A percentile compares a stretch with the other conserved stretches of the same genome.
Conservation (phyloP, 805 yeast genomes). For the Saccharomycopsis amapae region DNA sequence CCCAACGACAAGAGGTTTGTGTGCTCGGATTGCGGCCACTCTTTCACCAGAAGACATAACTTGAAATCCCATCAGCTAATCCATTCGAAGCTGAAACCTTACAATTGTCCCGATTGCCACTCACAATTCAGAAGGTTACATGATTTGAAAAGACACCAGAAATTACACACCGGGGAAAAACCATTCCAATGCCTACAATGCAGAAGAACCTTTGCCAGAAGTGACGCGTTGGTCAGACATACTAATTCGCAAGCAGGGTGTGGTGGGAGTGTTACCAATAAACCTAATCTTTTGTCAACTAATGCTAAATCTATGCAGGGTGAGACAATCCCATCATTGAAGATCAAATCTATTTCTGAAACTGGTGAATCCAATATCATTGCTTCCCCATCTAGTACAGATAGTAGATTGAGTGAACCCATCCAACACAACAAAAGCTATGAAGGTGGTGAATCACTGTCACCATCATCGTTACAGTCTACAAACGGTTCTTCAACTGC, state of each 20-base stretch:
- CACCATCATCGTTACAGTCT: too few species aligned
- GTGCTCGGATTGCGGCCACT: slow-evolving; percentile 55
- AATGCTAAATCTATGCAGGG: not conserved
- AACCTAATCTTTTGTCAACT: not conserved
- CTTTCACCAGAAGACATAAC: slow-evolving; percentile 67
- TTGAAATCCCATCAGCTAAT: slow-evolving; percentile 65
- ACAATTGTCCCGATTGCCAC: slow-evolving; percentile 52
- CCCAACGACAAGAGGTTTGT: slow-evolving; percentile 20
- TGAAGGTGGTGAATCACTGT: too few species aligned
- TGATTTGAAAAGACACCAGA: slow-evolving; percentile 69
- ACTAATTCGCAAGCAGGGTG: slow-evolving; percentile 38
- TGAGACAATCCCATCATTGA: not conserved
- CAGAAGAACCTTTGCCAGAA: slow-evolving; percentile 59
- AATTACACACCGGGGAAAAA: slow-evolving; percentile 69
- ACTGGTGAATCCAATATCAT: not conserved
- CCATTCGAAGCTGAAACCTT: slow-evolving; percentile 61
- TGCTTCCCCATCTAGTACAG: too few species aligned
- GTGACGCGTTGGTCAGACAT: slow-evolving; percentile 71
- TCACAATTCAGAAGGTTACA: slow-evolving; percentile 63
- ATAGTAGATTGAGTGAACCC: too few species aligned
- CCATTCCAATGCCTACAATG: slow-evolving; percentile 59
- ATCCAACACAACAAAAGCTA: too few species aligned
- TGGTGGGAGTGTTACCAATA: slow-evolving; percentile 12
- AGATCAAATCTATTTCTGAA: not conserved
- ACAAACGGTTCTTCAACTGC: too few species aligned